phyloP scores from a whole-genome alignment of 306 rosid species.

The Ceratonia siliqua region DNA sequence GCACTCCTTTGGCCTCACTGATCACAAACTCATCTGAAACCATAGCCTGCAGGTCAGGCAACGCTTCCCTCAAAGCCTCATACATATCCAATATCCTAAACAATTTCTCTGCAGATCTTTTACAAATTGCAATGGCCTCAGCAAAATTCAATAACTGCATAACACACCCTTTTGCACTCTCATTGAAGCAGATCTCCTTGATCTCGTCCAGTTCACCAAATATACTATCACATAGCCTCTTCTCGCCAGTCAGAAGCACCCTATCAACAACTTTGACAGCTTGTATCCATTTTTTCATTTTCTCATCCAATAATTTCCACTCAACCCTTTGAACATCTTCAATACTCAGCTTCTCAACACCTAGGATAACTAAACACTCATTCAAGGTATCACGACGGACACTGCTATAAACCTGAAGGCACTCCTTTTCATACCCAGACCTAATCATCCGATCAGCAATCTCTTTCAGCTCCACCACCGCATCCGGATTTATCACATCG shows the following conservation, averaged over 20 bases:
- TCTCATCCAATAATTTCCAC: constrained; percentile 84
- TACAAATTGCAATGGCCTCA: constrained; percentile 79
- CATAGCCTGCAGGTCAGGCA: constrained; percentile 66
- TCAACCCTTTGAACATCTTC: constrained; percentile 89
- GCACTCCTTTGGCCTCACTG: constrained; percentile 66
- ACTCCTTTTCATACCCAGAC: constrained; percentile 87
- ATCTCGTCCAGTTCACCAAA: constrained; percentile 61
- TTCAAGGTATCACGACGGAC: constrained; percentile 87
- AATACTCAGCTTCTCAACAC: constrained; percentile 83
- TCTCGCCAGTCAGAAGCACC: constrained; percentile 71
- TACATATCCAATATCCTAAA: constrained; percentile 95
- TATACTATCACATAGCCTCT: constrained; percentile 72
- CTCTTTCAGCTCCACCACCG: constrained; percentile 70
- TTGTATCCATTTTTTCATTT: constrained; percentile 94
- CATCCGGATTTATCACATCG: constrained; percentile 73
- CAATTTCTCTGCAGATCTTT: constrained; percentile 83
- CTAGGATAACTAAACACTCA: constrained; percentile 74
- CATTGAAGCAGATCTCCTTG: constrained; percentile 72
- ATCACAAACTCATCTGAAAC: constrained; percentile 60
- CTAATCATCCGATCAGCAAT: constrained; percentile 83
- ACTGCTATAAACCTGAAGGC: constrained; percentile 76
- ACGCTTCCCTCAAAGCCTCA: constrained; percentile 67
- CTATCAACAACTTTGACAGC: constrained; percentile 76
- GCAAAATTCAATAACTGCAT: constrained; percentile 89
- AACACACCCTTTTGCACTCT: constrained; percentile 79